These are phyloP conservation scores for Cutaneotrichosporon dermatis DNA, from an alignment of 1,284 basidiomycete species.

Conservation along the genomic window DNA sequence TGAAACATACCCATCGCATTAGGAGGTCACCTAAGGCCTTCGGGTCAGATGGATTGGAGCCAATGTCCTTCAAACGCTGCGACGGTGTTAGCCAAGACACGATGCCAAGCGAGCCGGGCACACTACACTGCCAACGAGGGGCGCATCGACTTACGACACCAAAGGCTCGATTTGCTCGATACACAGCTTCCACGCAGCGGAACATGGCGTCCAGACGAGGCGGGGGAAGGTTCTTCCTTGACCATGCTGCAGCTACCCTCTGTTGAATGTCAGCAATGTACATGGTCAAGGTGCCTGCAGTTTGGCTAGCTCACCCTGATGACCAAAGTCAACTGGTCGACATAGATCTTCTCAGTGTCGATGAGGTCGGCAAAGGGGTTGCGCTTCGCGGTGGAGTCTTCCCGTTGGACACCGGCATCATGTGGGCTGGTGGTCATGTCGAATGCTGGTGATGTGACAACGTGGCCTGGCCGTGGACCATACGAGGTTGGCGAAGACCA, in stretches of 20 bases:
- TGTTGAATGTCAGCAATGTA: constrained; percentile 43
- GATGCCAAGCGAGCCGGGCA: no score
- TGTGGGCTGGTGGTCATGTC: neutral
- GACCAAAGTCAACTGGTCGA: constrained; percentile 83
- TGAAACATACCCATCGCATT: constrained; percentile 84
- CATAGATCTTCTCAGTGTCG: constrained; percentile 87
- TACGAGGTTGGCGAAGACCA: constrained; percentile 3
- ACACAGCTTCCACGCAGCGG: constrained; percentile 82
- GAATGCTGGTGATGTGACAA: neutral
- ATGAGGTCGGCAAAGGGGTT: constrained; percentile 90
- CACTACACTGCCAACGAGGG: no score
- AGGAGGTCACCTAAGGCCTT: constrained; percentile 91
- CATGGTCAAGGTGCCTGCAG: neutral
- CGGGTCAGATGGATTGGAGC: constrained; percentile 85
- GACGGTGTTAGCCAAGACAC: constrained; percentile 4
- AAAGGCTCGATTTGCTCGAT: constrained; percentile 81
- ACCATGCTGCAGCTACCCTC: constrained; percentile 97
- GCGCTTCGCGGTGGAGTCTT: constrained; percentile 11
- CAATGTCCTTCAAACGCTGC: constrained; percentile 90
- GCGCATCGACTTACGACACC: constrained; percentile 57
- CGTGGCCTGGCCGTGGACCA: neutral
- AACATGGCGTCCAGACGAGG: constrained; percentile 90
- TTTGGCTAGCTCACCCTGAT: constrained; percentile 65
- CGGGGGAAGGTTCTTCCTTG: constrained; percentile 86
- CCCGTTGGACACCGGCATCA: neutral